Base-by-base conservation (phyloP, 2,329 filamentous ascomycete genomes). In the Aspergillus carbonarius region DNA sequence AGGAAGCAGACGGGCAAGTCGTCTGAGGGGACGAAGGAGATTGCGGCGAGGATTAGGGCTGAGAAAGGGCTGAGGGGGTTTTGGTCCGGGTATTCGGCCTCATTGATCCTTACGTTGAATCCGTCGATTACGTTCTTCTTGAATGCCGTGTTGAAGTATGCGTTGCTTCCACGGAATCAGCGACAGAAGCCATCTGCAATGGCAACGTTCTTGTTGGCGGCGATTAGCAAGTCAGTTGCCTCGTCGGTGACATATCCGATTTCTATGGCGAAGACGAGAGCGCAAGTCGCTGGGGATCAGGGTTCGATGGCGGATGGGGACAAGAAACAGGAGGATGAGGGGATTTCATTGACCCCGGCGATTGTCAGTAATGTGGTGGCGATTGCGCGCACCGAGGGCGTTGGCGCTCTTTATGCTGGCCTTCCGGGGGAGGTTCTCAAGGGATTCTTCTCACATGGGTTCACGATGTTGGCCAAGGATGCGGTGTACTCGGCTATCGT, bases 391-490 rank as follows among this genome's bases (percentile, higher is more conserved):
- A 81, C 78, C 0, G 90, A 96, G 68, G 92, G 92, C 0, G 60
- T 88, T 0, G 70, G 72, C 4, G 88, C 87, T 0, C 76, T 96
- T 8, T 96, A 96, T 70, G 85, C 89, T 50, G 92, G 92, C 5
- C 78, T 96, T 0, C 82, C 82, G 13, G 90, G 87, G 4, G 91
- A 96, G 74, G 81, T 96, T 3, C 74, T 93, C 8, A 93, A 92
- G 68, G 89, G 90, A 0, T 96, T 96, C 76, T 88, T 96, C 68
- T 88, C 86, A 20, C 92, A 96, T 68, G 92, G 92, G 0, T 83
- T 92, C 53, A 93, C 92, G 1, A 96, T 96, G 90, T 78, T 93
- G 55, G 86, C 90, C 59, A 96, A 96, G 75, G 90, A 93, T 57
- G 78, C 84, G 5, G 84, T 95, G 8, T 90, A 96, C 71, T 81